Evolutionary conservation across 2,329 filamentous ascomycete genomes (phyloP), one percentile per base, ranked within the genome.

Genomic region (Metarhizium humberi): DNA sequence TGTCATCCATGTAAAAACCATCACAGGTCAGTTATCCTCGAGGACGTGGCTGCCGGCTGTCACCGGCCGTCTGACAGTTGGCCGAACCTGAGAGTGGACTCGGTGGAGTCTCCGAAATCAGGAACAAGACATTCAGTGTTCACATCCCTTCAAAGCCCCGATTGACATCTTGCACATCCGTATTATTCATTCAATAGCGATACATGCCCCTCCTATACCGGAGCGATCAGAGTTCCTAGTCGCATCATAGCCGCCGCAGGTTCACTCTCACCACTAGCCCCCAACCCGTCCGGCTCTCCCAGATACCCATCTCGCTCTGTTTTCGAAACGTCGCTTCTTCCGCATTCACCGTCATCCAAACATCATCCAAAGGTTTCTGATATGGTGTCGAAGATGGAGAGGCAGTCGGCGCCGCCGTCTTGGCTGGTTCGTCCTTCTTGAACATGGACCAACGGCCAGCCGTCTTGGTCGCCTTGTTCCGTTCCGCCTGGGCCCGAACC

Each of bases 291-390:
- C 67, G 67, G 36, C 75, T 77, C 62, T 81, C 78, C 71, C 74
- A 77, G 1, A 82, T 64, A 0, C 78, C 78, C 61, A 81, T 69
- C 14, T 73, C 75, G 25, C 78, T 81, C 64, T 79, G 73, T 49
- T 63, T 63, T n/a, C 78, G 64, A 55, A 82, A 80, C 0, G 76
- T 75, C 2, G 79, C 71, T 59, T 79, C 73, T 51, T 80, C 71
- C 0, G 75, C 73, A 30, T 63, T 64, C 2, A 74, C 72, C 3
- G 61, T 64, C 71, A 80, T 77, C 4, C 59, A 66, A 1, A 74
- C 68, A 6, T 63, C 61, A 1, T 63, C 59, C 2, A 57, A 5
- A 2, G 62, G 46, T 4, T 62, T 55, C 2, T 42, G 49, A 6
- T 25, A 16, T 18, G 46, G 6, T 32, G 45, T 50, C 1, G 18